Evolutionary conservation across 768 basidiomycete species (phyloP).

Genomic region (Amanita muscaria): DNA sequence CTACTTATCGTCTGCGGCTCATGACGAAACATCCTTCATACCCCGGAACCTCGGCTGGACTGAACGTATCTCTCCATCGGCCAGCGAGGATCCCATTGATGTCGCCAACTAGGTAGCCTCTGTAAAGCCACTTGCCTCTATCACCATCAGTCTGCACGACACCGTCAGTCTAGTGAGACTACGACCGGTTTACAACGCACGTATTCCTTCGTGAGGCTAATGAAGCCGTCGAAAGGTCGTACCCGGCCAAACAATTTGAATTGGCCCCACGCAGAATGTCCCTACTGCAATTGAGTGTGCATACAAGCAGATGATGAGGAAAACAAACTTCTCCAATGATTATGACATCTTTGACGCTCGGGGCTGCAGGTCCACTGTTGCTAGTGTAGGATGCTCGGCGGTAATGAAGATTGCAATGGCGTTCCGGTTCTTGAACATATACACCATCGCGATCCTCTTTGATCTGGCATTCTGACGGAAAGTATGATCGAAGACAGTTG

Average conservation of each 20-base stretch:
- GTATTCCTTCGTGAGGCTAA: conserved; percentile 81
- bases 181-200: conserved; percentile 30
- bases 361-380: conserved; percentile 12
- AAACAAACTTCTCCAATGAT: conserved; percentile 61
- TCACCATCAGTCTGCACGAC: conserved; percentile 49
- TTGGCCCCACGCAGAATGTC: conserved; percentile 88
- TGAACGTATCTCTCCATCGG: conserved; percentile 81
- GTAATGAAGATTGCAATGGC: conserved; percentile 22
- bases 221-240: conserved; percentile 72
- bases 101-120: conserved; percentile 73
- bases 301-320: neutral
- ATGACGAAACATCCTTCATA: conserved; percentile 86
- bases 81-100: conserved; percentile 66
- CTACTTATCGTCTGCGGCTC: conserved; percentile 42
- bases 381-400: conserved; percentile 16
- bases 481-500: conserved; percentile 52
- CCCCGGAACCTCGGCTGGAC: conserved; percentile 48
- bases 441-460: conserved; percentile 40
- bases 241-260: conserved; percentile 75
- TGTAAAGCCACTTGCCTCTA: conserved; percentile 79
- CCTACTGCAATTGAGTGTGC: conserved; percentile 33
- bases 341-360: conserved; percentile 48
- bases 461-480: conserved; percentile 45
- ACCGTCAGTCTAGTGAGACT: conserved; percentile 1
- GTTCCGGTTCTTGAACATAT: conserved; percentile 36